Conservation (phyloP, 148 eudicot genomes). For the Simmondsia chinensis region DNA sequence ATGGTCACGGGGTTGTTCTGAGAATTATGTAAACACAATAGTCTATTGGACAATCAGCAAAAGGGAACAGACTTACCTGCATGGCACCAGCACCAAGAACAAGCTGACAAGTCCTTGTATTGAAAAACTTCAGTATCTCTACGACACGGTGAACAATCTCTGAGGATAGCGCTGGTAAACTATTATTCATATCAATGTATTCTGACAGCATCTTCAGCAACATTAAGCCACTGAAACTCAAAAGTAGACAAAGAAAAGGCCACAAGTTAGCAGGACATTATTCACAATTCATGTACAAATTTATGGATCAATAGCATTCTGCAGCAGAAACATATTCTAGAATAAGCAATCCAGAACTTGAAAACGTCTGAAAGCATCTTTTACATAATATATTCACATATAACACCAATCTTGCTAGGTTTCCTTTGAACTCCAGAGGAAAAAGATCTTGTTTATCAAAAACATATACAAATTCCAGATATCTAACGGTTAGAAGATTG, state of each 20-base stretch:
- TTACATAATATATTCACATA: too few relatives aligned
- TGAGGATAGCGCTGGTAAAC: slow-evolving; percentile 70
- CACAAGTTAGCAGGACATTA: slow-evolving; percentile 5
- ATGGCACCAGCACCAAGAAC: slow-evolving; percentile 99
- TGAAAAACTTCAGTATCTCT: slow-evolving; percentile 87
- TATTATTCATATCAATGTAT: slow-evolving; percentile 85
- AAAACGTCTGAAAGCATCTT: too few relatives aligned
- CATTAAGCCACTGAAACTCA: slow-evolving; percentile 72
- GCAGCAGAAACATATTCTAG: too few relatives aligned
- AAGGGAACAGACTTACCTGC: slow-evolving; percentile 47
- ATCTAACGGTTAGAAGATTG: too few relatives aligned
- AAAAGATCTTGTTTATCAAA: too few relatives aligned
- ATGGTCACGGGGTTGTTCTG: too few relatives aligned
- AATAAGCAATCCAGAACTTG: too few relatives aligned
- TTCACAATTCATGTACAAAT: not conserved
- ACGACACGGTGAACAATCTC: slow-evolving; percentile 95
- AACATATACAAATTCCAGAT: too few relatives aligned
- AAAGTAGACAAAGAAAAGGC: slow-evolving; percentile 1
- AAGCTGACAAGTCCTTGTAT: slow-evolving; percentile 91
- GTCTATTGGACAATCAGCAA: not conserved
- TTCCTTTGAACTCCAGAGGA: too few relatives aligned
- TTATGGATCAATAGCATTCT: not conserved
- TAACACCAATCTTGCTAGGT: too few relatives aligned
- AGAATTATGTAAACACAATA: too few relatives aligned
- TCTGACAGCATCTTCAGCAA: slow-evolving; percentile 98